Conservation (phyloP, 2,329 filamentous ascomycete genomes). For the Clathrospora elynae region DNA sequence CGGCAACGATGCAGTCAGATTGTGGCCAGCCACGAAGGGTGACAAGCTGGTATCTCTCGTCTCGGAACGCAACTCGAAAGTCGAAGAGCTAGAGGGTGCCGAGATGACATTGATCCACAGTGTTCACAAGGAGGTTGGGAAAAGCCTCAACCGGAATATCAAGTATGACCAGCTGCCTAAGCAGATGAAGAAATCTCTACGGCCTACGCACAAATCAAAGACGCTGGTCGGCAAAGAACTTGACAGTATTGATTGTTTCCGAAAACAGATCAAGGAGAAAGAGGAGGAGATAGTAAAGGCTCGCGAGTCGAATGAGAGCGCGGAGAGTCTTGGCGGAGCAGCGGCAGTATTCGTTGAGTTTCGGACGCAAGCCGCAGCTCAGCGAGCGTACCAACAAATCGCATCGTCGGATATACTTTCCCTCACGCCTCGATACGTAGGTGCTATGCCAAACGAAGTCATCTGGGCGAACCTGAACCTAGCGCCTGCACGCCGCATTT, state of each 20-base stretch:
- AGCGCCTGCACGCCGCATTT: constrained; percentile 81
- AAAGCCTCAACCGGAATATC: constrained; percentile 53
- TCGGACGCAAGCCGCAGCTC: constrained; percentile 77
- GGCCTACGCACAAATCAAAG: constrained; percentile 46
- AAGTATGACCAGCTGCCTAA: constrained; percentile 57
- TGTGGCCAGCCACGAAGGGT: constrained; percentile 83
- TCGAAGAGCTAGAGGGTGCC: constrained; percentile 81
- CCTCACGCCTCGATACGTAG: constrained; percentile 84
- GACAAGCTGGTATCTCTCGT: constrained; percentile 80
- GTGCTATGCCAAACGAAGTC: constrained; percentile 79
- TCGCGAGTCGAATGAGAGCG: constrained; percentile 69
- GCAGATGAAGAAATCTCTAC: constrained; percentile 68
- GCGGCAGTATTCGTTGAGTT: constrained; percentile 93
- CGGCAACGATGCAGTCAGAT: constrained; percentile 75
- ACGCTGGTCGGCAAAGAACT: constrained; percentile 80
- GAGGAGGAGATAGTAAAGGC: constrained; percentile 71
- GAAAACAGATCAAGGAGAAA: constrained; percentile 75
- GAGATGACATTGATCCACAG: constrained; percentile 84
- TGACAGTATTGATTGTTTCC: constrained; percentile 91
- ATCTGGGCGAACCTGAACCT: constrained; percentile 87
- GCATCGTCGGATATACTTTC: constrained; percentile 60
- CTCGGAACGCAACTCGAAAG: constrained; percentile 77
- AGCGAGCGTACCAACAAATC: constrained; percentile 75
- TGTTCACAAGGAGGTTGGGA: constrained; percentile 75
- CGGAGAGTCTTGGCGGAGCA: constrained; percentile 62